Evolutionary conservation across 139 green algal genomes (phyloP).

Genomic region (Haematococcus sp.): DNA sequence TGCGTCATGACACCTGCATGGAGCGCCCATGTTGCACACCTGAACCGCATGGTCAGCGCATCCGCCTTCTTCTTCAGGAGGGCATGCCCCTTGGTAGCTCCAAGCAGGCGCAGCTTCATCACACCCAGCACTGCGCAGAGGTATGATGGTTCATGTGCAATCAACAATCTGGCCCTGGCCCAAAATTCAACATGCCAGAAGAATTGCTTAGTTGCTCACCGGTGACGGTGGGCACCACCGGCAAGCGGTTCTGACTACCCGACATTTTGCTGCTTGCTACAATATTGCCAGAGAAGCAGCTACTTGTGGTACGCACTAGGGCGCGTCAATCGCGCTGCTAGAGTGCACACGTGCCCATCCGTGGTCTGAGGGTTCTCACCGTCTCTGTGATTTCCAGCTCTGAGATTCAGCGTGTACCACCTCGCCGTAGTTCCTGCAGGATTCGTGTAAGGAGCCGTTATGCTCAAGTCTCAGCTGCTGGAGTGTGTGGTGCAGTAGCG

Average conservation of each 20-base stretch:
- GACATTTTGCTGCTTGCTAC: conserved; percentile 25
- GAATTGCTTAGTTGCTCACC: not conserved
- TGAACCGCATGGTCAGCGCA: conserved; percentile 88
- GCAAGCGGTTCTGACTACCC: conserved; percentile 24
- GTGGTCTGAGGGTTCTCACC: too few relatives aligned
- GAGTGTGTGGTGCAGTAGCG: too few relatives aligned
- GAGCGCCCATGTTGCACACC: conserved; percentile 1
- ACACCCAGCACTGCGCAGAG: conserved; percentile 55
- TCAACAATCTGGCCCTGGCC: too few relatives aligned
- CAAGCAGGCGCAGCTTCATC: conserved; percentile 87
- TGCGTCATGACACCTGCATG: not conserved
- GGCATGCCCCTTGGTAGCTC: conserved; percentile 91
- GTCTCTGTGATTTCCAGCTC: too few relatives aligned
- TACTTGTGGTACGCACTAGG: not conserved
- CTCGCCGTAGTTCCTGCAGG: too few relatives aligned
- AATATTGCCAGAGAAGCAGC: too few relatives aligned
- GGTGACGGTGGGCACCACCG: conserved; percentile 89
- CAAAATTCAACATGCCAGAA: too few relatives aligned
- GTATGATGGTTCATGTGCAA: conserved; percentile 33
- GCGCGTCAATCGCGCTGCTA: not conserved
- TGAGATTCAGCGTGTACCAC: too few relatives aligned
- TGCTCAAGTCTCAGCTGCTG: too few relatives aligned
- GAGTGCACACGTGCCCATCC: too few relatives aligned
- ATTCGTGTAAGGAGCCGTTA: too few relatives aligned
- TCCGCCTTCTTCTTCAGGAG: conserved; percentile 99